Percentiles rank a stretch among this genome's conserved stretches.
These are phyloP conservation scores for Eucalyptus marginata DNA, from an alignment of 345 rosid genomes.

Conservation along the genomic window DNA sequence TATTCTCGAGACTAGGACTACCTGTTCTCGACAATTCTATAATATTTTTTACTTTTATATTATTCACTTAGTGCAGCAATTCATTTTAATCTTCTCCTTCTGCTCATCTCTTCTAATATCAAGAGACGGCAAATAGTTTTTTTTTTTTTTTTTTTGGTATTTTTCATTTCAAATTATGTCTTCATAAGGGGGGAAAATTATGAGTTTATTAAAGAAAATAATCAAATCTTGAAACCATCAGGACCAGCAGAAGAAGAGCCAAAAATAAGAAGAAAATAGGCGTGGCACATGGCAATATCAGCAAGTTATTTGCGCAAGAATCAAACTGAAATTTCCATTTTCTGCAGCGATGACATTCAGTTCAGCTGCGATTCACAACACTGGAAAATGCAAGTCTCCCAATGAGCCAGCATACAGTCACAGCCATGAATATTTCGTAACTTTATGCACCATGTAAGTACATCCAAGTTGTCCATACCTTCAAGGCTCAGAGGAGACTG, in stretches of 20 bases:
- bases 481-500: conserved; percentile 61
- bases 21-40: neutral
- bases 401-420: no score
- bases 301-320: neutral
- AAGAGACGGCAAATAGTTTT: neutral
- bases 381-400: no score
- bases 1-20: neutral
- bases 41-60: no score
- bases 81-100: neutral
- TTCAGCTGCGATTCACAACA: no score
- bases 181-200: no score
- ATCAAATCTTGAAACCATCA: neutral
- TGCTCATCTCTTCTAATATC: neutral
- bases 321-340: neutral
- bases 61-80: neutral
- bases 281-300: neutral
- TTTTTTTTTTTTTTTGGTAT: no score
- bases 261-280: neutral
- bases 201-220: no score
- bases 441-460: no score
- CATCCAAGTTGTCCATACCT: conserved; percentile 24
- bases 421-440: no score
- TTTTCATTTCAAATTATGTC: no score
- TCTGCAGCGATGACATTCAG: no score
- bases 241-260: neutral